Base-by-base conservation (phyloP, 176 grass and related monocot species). In the Raddia guianensis region DNA sequence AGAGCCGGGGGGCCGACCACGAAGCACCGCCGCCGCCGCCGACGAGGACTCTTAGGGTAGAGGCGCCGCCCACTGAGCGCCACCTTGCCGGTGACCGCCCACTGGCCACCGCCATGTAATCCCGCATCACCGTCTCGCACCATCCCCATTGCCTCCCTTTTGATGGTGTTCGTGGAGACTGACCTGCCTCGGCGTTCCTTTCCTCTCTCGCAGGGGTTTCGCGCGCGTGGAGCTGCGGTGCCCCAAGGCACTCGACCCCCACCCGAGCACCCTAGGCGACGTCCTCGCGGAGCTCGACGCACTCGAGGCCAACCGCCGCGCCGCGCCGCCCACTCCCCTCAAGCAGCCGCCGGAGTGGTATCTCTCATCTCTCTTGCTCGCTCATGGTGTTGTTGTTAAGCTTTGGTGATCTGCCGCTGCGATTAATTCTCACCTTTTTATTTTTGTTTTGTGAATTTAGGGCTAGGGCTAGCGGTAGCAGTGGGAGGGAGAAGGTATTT, bases 271-370 rank as follows among this genome's bases (percentile, higher is more conserved):
- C 66, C 66, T 89, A 1, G 83, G 78, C 8, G 83, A 89, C 6
- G 83, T 90, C 52, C 73, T 90, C 20, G 69, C 78, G 0, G 77
- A 89, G 55, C 77, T 89, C 6, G 79, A 90, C 8, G 11, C 68
- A 0, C 79, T 90, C 46, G 60, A 86, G 4, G 83, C 78, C 34
- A 82, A 52, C 50, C 78, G 12, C 51, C 33, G 9, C 3, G 61
- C 45, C 0, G 52, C 34, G 12, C 46, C 3, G 4, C 59, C 87
- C 32, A 68, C 73, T 2, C 83, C 83, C 19, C 83, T 86, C 33
- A 89, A 86, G 78, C 73, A 82, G 49, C 73, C 44, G 5, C 78
- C 78, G 3, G 87, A 78, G 47, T 89, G 83, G 83, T 86, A 77
- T 32, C 5, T 44, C 49, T 10, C 43, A 0, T 21, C 35, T 64